These are phyloP conservation scores for Pelargonium fulgidum DNA, from an alignment of 441 rosid species.

Conservation along the genomic window DNA sequence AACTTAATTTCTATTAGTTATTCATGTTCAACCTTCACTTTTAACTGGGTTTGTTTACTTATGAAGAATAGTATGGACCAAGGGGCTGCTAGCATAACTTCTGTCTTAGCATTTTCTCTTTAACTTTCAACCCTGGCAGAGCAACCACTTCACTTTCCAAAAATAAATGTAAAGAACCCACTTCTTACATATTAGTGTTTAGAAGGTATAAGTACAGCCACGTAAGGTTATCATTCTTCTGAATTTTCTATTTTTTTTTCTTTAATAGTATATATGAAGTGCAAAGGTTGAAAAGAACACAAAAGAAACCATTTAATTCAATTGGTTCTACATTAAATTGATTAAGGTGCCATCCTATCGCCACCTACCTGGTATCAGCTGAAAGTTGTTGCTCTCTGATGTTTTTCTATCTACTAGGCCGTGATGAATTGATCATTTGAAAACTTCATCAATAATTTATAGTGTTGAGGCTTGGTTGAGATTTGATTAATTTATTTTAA, in stretches of 20 bases:
- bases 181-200: neutral
- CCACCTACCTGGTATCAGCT: neutral
- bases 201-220: neutral
- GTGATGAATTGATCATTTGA: too few relatives aligned
- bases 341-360: slow-evolving; percentile 1
- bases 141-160: neutral
- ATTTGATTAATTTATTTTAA: neutral
- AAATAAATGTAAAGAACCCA: neutral
- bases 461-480: neutral
- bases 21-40: neutral
- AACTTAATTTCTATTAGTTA: neutral
- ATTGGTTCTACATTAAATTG: neutral
- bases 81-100: neutral
- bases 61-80: neutral
- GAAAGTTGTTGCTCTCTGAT: neutral
- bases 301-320: neutral
- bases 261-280: neutral
- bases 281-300: neutral
- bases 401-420: neutral
- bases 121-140: neutral
- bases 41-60: neutral
- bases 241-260: neutral
- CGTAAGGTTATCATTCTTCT: slow-evolving; percentile 6
- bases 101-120: slow-evolving; percentile 1
- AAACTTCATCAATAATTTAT: neutral